Conservation (phyloP, 2,329 filamentous ascomycete genomes). For the Botryotinia convoluta region DNA sequence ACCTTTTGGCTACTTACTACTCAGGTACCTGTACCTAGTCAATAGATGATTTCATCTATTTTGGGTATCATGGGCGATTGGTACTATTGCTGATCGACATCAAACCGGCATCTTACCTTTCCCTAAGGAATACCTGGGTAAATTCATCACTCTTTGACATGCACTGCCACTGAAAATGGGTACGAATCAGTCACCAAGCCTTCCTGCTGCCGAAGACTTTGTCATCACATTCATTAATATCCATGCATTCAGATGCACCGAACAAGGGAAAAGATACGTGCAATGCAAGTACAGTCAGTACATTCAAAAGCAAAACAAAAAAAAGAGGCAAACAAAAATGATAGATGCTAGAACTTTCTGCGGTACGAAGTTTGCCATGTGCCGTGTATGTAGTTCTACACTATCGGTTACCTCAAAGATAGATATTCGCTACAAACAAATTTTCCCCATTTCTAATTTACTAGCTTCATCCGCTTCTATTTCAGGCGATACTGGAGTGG, state of each 20-base stretch:
- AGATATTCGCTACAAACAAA: neutral
- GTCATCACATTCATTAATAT: neutral
- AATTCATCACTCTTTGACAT: neutral
- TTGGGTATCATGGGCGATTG: neutral
- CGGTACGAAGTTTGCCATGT: slow-evolving; percentile 1
- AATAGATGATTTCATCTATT: neutral
- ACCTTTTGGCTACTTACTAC: too few relatives aligned
- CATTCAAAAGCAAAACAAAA: neutral
- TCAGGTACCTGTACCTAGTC: neutral
- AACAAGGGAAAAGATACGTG: neutral
- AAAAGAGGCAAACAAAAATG: neutral
- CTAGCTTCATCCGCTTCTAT: neutral
- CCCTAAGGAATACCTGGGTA: neutral
- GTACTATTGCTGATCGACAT: neutral
- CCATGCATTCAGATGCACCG: neutral
- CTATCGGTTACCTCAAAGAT: neutral
- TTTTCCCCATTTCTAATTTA: neutral
- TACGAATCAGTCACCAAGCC: slow-evolving; percentile 1
- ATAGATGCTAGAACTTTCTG: neutral
- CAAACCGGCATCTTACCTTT: neutral
- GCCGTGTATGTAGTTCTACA: neutral
- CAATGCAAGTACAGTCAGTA: neutral
- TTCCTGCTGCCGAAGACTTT: slow-evolving; percentile 9
- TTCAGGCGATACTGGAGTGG: neutral
- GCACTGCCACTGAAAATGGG: slow-evolving; percentile 7